phyloP scores from a whole-genome alignment of 75 land plant genomes.

The Adiantum capillusveneris region DNA sequence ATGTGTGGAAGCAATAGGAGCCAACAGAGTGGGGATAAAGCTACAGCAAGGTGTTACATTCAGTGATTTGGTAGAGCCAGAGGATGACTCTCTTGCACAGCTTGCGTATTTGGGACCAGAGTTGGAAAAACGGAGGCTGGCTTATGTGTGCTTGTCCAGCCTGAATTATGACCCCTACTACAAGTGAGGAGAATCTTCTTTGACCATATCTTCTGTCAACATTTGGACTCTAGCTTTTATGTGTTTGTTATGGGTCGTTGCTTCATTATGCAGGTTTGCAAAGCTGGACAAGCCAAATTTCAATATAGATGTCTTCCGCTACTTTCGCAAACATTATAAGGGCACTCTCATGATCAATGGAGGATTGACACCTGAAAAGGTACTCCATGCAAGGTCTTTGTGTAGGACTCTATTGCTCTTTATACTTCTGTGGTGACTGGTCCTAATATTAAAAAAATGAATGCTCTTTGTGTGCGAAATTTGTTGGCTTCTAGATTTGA shows the following conservation, averaged over 20 bases:
- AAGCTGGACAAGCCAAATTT: conserved; percentile 21
- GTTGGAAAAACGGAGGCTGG: conserved; percentile 30
- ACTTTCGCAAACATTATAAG: conserved; percentile 22
- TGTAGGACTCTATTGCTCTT: too few relatives aligned
- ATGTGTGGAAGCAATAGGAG: conserved; percentile 28
- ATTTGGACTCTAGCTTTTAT: too few relatives aligned
- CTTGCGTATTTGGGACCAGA: conserved; percentile 25
- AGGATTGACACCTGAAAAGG: conserved; percentile 25
- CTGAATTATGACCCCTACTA: conserved; percentile 26
- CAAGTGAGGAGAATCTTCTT: conserved; percentile 11
- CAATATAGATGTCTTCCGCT: conserved; percentile 16
- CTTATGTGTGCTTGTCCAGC: conserved; percentile 36
- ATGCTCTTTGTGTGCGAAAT: too few relatives aligned
- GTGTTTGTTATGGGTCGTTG: not conserved
- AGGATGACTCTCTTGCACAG: conserved; percentile 28
- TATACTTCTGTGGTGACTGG: too few relatives aligned
- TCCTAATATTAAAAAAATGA: too few relatives aligned
- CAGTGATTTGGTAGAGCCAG: conserved; percentile 32
- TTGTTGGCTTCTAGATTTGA: too few relatives aligned
- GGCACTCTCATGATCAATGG: conserved; percentile 41
- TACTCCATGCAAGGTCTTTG: too few relatives aligned
- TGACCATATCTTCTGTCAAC: not conserved
- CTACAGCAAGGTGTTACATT: conserved; percentile 32
- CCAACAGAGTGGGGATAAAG: conserved; percentile 29
- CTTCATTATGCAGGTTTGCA: conserved; percentile 5